These are phyloP conservation scores for Aspergillus proliferans DNA, from an alignment of 2,329 filamentous ascomycete species.

Conservation along the genomic window DNA sequence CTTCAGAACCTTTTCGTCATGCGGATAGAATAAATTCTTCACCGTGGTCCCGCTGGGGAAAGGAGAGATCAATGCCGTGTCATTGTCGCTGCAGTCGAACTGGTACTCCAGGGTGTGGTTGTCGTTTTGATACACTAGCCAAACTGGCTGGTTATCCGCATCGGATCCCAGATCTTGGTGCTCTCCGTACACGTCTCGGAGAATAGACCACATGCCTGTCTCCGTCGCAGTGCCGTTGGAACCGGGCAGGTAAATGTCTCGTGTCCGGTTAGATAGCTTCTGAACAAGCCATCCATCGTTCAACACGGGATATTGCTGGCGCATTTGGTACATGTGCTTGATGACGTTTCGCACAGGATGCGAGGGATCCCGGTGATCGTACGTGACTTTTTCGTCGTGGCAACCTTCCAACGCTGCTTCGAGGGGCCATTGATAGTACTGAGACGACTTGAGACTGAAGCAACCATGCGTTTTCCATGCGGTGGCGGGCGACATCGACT, in stretches of 20 bases:
- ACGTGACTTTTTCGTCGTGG: conserved; percentile 50
- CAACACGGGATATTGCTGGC: conserved; percentile 50
- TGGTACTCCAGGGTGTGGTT: conserved; percentile 47
- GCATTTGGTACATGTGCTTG: conserved; percentile 57
- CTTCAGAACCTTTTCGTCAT: conserved; percentile 50
- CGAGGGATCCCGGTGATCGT: conserved; percentile 58
- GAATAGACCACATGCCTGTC: conserved; percentile 56
- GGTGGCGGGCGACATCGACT: conserved; percentile 55
- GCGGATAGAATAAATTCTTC: conserved; percentile 58
- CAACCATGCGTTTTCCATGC: conserved; percentile 63
- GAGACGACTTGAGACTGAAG: conserved; percentile 50
- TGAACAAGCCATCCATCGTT: conserved; percentile 55
- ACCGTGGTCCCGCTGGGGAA: conserved; percentile 51
- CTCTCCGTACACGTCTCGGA: conserved; percentile 45
- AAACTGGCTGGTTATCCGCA: conserved; percentile 41
- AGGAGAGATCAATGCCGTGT: conserved; percentile 51
- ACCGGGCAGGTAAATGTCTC: conserved; percentile 46
- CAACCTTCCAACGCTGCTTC: conserved; percentile 51
- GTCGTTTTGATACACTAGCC: conserved; percentile 42
- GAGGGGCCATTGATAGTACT: conserved; percentile 55
- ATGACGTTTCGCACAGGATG: conserved; percentile 56
- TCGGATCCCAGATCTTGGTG: conserved; percentile 47
- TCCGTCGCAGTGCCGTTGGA: conserved; percentile 50
- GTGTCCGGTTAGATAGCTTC: conserved; percentile 53
- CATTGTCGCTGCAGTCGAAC: conserved; percentile 51